Percentiles rank a stretch among this genome's conserved stretches.
Evolutionary conservation across 352 stramenopile species (phyloP).

Genomic region (Blastocystis sp.): DNA sequence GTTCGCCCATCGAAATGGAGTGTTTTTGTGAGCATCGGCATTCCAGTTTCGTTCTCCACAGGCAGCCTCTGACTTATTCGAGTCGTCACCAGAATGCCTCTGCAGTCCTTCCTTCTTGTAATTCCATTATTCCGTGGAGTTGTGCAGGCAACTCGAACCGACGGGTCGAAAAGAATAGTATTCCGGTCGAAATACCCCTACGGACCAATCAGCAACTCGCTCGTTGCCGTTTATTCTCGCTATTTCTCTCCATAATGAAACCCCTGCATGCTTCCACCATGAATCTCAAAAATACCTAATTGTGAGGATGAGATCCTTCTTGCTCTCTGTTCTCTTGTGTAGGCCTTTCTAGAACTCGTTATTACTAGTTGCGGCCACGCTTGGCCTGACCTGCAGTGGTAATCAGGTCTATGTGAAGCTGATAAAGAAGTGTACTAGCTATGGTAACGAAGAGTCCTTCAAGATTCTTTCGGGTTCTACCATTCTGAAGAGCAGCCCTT

Average conservation of each 20-base stretch:
- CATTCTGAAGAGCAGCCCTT: not conserved
- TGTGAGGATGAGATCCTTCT: not conserved
- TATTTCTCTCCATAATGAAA: not conserved
- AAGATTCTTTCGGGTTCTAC: not conserved
- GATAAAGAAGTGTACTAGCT: not conserved
- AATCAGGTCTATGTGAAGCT: slow-evolving; percentile 32
- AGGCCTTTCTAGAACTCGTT: not conserved
- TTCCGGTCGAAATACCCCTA: too few species aligned
- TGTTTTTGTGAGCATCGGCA: too few species aligned
- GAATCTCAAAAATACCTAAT: not conserved
- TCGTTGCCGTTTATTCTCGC: too few species aligned
- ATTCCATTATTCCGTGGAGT: too few species aligned
- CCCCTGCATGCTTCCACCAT: not conserved
- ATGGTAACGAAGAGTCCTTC: slow-evolving; percentile 53
- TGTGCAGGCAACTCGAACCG: too few species aligned
- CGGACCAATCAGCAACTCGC: too few species aligned
- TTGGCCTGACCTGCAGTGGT: not conserved
- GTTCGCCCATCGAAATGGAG: too few species aligned
- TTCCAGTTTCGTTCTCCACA: too few species aligned
- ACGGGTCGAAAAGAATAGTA: too few species aligned
- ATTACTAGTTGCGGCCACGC: not conserved
- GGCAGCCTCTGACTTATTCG: too few species aligned
- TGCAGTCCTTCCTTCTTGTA: too few species aligned
- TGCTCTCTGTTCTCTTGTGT: not conserved
- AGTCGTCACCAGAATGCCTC: too few species aligned